A percentile compares a stretch with the other conserved stretches of the same genome.
phyloP scores from a whole-genome alignment of 441 rosid species.

The Erodium trifolium region DNA sequence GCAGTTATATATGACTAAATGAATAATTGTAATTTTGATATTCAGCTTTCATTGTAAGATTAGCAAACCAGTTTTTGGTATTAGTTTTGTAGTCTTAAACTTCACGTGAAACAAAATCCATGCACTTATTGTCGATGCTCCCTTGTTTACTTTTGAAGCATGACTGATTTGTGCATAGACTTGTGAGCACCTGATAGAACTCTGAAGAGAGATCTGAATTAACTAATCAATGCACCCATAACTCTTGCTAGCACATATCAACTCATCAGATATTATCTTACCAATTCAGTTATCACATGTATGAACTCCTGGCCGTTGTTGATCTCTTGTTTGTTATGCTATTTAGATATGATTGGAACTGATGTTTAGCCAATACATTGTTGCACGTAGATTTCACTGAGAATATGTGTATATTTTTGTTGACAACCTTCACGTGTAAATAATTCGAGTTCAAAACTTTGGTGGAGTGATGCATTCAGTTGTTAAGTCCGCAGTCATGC shows the following conservation, averaged over 20 bases:
- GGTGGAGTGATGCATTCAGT: not conserved
- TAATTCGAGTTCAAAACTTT: too few relatives aligned
- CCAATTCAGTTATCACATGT: not conserved
- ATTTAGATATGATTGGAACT: not conserved
- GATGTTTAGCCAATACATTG: not conserved
- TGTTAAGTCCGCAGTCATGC: not conserved
- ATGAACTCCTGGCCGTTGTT: not conserved
- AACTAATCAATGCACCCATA: not conserved
- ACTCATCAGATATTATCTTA: not conserved
- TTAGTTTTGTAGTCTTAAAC: not conserved
- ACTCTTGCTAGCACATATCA: not conserved
- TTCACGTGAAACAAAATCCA: not conserved
- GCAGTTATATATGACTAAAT: slow-evolving; percentile 1
- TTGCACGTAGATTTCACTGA: not conserved
- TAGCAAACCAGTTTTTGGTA: not conserved
- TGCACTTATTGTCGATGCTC: not conserved
- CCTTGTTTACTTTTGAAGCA: not conserved
- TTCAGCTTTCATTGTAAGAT: not conserved
- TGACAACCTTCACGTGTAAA: not conserved
- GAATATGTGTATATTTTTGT: not conserved
- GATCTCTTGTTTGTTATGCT: not conserved
- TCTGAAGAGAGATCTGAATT: not conserved
- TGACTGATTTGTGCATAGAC: not conserved
- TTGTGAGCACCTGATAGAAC: not conserved
- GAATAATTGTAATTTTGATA: not conserved